A percentile compares a stretch with the other conserved stretches of the same genome.
phyloP scores from a whole-genome alignment of 345 rosid genomes.

The Bruguiera gymnorhiza region DNA sequence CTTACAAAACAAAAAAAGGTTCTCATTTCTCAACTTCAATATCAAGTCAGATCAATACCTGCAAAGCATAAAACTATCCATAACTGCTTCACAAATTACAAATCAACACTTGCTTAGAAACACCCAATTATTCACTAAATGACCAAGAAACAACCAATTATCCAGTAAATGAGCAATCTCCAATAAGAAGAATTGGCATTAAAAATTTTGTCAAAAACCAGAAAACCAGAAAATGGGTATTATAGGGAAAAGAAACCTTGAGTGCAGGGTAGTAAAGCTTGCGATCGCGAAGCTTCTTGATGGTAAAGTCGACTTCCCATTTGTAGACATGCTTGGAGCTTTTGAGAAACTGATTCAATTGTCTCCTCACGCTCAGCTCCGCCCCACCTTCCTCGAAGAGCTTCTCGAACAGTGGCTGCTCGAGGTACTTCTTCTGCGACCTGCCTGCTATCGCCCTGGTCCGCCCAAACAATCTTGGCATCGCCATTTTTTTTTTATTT shows the following conservation, averaged over 20 bases:
- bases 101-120: no score
- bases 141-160: no score
- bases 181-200: not conserved
- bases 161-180: no score
- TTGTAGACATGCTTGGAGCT: constrained; percentile 82
- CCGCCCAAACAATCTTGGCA: constrained; percentile 58
- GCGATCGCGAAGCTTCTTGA: constrained; percentile 77
- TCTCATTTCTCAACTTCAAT: no score
- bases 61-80: no score
- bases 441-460: constrained; percentile 55
- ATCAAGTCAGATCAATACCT: no score
- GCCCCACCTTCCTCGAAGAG: constrained; percentile 79
- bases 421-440: constrained; percentile 76
- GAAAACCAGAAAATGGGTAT: constrained; percentile 1
- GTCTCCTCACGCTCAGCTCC: constrained; percentile 60
- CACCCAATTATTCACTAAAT: no score
- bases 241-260: constrained; percentile 46
- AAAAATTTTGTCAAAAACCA: not conserved
- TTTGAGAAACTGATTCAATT: constrained; percentile 72
- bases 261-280: constrained; percentile 73
- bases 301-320: constrained; percentile 92
- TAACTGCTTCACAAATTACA: no score
- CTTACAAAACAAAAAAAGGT: no score
- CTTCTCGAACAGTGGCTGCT: constrained; percentile 61
- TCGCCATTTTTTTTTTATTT: constrained; percentile 38